Evolutionary conservation across 305 asterid species (phyloP).

Genomic region (Caryopteris hybrid): DNA sequence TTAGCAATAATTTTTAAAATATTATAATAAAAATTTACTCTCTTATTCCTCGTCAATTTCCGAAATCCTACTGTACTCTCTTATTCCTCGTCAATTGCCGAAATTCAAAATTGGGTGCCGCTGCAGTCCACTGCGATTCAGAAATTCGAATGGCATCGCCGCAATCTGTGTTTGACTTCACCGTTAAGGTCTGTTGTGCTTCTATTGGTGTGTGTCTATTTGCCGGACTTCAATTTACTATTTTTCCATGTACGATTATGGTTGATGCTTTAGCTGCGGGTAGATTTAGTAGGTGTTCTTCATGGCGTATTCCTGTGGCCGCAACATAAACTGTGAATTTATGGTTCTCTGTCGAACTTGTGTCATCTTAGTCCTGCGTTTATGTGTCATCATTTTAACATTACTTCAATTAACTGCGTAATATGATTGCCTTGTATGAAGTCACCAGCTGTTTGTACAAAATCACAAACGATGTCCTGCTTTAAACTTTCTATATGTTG

Average conservation of each 20-base stretch:
- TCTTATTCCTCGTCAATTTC: too few species aligned
- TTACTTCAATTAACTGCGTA: neutral
- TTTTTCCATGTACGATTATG: neutral
- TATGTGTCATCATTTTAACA: neutral
- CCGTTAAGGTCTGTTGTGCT: conserved; percentile 26
- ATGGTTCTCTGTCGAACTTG: neutral
- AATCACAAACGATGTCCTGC: neutral
- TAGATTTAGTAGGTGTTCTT: neutral
- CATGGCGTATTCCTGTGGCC: neutral
- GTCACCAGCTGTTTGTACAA: neutral
- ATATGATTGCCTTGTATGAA: neutral
- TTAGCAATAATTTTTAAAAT: too few species aligned
- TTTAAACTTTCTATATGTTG: neutral
- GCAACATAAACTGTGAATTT: too few species aligned
- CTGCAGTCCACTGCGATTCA: neutral
- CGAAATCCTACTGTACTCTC: too few species aligned
- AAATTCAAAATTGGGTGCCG: too few species aligned
- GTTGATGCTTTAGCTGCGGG: neutral
- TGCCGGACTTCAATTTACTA: neutral
- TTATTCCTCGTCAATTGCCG: too few species aligned
- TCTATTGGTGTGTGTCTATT: neutral
- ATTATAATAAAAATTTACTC: too few species aligned
- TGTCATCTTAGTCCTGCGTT: neutral
- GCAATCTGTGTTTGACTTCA: conserved; percentile 29
- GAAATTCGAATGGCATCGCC: conserved; percentile 22